Evolutionary conservation across 805 yeast genomes (phyloP), one percentile per base, ranked within the genome.

Genomic region (Nakazawaea sp.): DNA sequence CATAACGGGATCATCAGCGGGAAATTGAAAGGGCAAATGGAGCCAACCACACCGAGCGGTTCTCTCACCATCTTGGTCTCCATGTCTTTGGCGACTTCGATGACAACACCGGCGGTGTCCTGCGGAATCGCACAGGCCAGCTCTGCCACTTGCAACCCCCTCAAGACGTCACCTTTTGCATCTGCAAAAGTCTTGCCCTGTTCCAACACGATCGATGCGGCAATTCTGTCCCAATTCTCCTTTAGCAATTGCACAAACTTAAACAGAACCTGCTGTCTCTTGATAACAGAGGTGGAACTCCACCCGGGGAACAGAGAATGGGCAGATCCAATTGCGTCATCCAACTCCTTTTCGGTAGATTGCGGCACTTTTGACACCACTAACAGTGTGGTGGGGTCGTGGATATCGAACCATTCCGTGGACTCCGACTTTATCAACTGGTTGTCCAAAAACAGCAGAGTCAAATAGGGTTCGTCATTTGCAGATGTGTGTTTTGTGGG

Each of bases 1-100:
- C 84, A 77, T 47, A 77, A 64, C 8, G 81, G 81, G 47, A 83
- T 84, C 90, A 81, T 81, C 30, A 86, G 89, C 18, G 90, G 90
- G 74, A 81, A 81, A 62, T 81, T 81, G 66, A 81, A 81, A 16
- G 90, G 90, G 45, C 82, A 75, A 50, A 81, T 82, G 18, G 88
- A 81, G 12, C 81, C 87, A 42, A 81, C 73, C 6, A 81, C 84
- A 23, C 90, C 90, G 43, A 81, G 62, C 30, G 86, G 86, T 55
- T 75, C 81, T 48, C 88, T 72, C 52, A 74, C 77, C 83, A 78
- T 78, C 49, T 78, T 69, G 21, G 89, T 81, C 54, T 81, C 87
- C 88, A 81, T 81, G 49, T 79, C 83, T 13, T 69, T 63, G 23
- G 86, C 72, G 13, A 81, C 88, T 51, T 79, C 87, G 40, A 81